A percentile compares a stretch with the other conserved stretches of the same genome.
Evolutionary conservation across 1,284 basidiomycete genomes (phyloP).

Genomic region (Ustilago sp.): DNA sequence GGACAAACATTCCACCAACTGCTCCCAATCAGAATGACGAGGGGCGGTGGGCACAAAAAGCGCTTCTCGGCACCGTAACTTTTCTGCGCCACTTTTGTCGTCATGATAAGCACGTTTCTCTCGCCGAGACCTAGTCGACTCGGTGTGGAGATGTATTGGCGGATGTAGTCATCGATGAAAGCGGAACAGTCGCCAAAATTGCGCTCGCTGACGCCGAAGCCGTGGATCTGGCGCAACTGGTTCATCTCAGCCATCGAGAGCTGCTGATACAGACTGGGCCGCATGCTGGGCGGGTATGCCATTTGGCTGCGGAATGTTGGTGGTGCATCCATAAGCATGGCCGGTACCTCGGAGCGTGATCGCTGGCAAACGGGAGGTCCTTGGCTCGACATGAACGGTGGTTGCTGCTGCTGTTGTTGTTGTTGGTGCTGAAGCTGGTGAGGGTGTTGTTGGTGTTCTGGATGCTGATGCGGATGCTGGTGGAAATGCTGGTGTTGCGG

Average conservation of each 20-base stretch:
- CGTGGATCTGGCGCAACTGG: constrained; percentile 38
- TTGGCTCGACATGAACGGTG: constrained; percentile 16
- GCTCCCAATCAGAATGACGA: constrained; percentile 91
- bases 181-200: constrained; percentile 55
- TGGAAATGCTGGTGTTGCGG: constrained; percentile 5
- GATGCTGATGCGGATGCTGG: constrained; percentile 19
- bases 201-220: constrained; percentile 33
- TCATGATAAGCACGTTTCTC: constrained; percentile 93
- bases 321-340: constrained; percentile 27
- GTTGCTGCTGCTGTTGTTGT: constrained; percentile 14
- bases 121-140: constrained; percentile 92
- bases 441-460: neutral
- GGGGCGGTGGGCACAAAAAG: constrained; percentile 95
- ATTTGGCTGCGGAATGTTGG: constrained; percentile 34
- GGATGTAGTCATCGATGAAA: constrained; percentile 59
- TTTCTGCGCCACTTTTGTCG: constrained; percentile 94
- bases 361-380: constrained; percentile 30
- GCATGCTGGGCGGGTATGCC: constrained; percentile 46
- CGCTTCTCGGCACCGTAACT: constrained; percentile 96
- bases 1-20: constrained; percentile 81
- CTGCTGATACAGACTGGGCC: constrained; percentile 57
- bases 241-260: constrained; percentile 54
- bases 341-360: constrained; percentile 26
- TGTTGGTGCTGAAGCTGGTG: constrained; percentile 19
- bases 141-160: constrained; percentile 79